Base-by-base conservation (phyloP, 306 rosid genomes). In the Cucurbita pepo region DNA sequence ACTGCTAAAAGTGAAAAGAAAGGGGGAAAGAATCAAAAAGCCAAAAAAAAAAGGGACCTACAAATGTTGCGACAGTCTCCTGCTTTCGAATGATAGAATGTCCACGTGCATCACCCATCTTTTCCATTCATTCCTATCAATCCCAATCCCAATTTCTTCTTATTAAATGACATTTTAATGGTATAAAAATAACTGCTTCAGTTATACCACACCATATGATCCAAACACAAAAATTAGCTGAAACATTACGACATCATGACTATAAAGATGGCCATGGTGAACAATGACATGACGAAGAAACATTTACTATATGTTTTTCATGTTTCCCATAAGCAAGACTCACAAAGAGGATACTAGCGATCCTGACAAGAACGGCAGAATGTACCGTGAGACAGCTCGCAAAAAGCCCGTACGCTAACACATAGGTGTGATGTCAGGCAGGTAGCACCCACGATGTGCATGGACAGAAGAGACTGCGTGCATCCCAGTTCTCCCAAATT, bases 321-420 rank as follows among this genome's bases (percentile, higher is more conserved):
- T 69, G 79, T 19, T 45, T 82, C 90, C 92, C 80, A 79, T 83
- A 83, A 83, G 83, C 84, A 91, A 86, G 89, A 91, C 99, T 91
- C 99, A 91, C 96, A 89, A 91, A 94, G 90, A 85, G 72, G 89
- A 88, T 84, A 95, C 82, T 95, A 89, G 99, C 96, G 92, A 95
- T 89, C 97, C 82, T 84, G 96, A 95, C 96, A 91, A 89, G 99
- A 77, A 82, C 92, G 95, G 82, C 88, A 78, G 90, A 95, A 89
- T 93, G 91, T 95, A 89, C 99, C 99, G 71, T 91, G 88, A 75
- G 92, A 88, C 86, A 91, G 81, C 91, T 88, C 97, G 83, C 96
- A 88, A 50, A 67, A 91, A 82, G 95, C 88, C 56, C 89, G 91
- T 8, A 70, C 75, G 11, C 78, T 81, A 84, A 81, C 86, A 71